Evolutionary conservation across 257 asterid genomes (phyloP).

Genomic region (Buddleja alternifolia): DNA sequence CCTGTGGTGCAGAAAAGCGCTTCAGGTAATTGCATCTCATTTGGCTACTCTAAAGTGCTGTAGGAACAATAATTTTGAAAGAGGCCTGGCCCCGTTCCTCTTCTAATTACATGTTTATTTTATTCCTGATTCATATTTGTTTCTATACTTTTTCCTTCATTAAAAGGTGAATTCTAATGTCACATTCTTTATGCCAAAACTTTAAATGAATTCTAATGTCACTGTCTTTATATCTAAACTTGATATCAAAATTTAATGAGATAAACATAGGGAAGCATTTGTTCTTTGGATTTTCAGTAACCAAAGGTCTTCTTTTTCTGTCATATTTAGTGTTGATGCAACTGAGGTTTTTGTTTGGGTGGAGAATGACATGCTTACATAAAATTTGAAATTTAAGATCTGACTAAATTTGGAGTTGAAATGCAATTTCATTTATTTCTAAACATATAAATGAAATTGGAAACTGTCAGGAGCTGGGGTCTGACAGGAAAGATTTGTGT

Average conservation of each 20-base stretch:
- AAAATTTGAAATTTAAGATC: background rate
- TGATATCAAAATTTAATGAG: background rate
- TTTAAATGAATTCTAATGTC: no score
- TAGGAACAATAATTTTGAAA: conserved; percentile 23
- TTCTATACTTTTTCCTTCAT: background rate
- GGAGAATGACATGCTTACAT: conserved; percentile 2
- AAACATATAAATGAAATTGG: background rate
- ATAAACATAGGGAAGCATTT: background rate
- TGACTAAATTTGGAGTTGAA: conserved; percentile 10
- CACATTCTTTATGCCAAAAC: no score
- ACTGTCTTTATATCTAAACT: background rate
- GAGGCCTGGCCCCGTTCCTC: conserved; percentile 28
- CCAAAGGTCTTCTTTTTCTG: background rate
- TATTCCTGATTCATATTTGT: conserved; percentile 7
- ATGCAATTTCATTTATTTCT: background rate
- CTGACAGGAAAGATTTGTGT: background rate
- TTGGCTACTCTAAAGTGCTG: conserved; percentile 26
- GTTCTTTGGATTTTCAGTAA: background rate
- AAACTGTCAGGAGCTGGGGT: background rate
- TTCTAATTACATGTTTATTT: conserved; percentile 22
- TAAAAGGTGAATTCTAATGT: background rate
- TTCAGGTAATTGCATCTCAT: conserved; percentile 70
- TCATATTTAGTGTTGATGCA: background rate
- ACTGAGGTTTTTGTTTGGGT: background rate
- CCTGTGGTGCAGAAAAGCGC: conserved; percentile 82